These are phyloP conservation scores for Lactarius pseudohatsudake DNA, from an alignment of 768 basidiomycete genomes.

Conservation along the genomic window DNA sequence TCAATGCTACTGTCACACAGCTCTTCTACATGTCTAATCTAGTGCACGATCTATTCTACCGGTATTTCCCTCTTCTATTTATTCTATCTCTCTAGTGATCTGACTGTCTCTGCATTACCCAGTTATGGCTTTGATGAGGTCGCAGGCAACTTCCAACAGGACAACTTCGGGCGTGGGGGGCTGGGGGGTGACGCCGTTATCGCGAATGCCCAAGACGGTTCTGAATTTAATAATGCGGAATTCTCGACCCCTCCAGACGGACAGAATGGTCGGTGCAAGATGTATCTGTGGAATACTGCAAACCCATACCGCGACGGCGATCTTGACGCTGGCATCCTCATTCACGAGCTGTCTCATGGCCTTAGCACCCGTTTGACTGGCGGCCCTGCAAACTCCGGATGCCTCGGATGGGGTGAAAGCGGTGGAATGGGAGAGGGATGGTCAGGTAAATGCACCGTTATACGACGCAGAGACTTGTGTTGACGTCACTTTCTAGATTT, in stretches of 20 bases:
- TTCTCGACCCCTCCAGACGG: constrained; percentile 86
- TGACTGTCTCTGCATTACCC: constrained; percentile 26
- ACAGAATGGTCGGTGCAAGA: constrained; percentile 88
- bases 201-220: constrained; percentile 93
- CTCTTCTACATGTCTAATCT: constrained; percentile 86
- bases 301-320: constrained; percentile 93
- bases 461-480: background rate
- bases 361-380: constrained; percentile 93
- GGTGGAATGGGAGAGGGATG: constrained; percentile 99
- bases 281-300: constrained; percentile 95
- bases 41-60: constrained; percentile 81
- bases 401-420: constrained; percentile 92
- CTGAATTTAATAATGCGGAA: constrained; percentile 90
- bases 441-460: constrained; percentile 54
- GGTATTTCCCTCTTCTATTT: constrained; percentile 36
- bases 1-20: constrained; percentile 85
- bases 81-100: background rate
- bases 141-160: constrained; percentile 95
- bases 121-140: constrained; percentile 91
- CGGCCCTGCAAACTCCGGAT: constrained; percentile 89
- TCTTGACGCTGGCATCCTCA: constrained; percentile 94
- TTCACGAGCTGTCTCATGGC: constrained; percentile 88
- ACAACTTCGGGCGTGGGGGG: constrained; percentile 93
- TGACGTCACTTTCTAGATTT: constrained; percentile 49
- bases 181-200: constrained; percentile 87